Base-by-base conservation (phyloP, 768 basidiomycete genomes). In the Tulasnella sp. region DNA sequence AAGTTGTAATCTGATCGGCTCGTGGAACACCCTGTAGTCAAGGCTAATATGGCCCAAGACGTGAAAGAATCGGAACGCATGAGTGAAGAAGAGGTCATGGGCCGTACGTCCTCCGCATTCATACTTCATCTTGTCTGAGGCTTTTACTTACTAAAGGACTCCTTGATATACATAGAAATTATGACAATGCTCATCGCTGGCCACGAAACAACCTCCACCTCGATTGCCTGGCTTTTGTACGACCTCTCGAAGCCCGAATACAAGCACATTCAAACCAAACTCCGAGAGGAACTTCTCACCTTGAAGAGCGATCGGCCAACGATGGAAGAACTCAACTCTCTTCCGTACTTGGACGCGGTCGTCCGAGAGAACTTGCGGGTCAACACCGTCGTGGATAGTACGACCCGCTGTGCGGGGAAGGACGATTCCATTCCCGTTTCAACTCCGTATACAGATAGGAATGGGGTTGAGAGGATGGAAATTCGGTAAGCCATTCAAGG, bases 201-300 rank as follows among this genome's bases (percentile, higher is more conserved):
- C 3, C 81, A 84, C 72, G 81, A 82, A 54, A 80, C 82, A 3
- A 80, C 80, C 17, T 79, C 80, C 11, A 82, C 82, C 11, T 80
- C 82, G 14, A 69, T 83, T 2, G 81, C 82, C 4, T 84, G 83
- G 82, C 79, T 80, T 22, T 67, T 83, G 7, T 82, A 82, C 75
- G 73, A 78, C n/a, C 84, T 90, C 17, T 85, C 88, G 11, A 86
- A 87, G 52, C 40, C 72, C 15, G 34, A 54, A 9, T 82, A 89
- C 79, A 85, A 83, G 3, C 83, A 85, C 25, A 81, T 84, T 70
- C 90, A 90, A 80, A 82, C 81, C 7, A 84, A 83, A 58, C 84
- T 91, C 2, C 86, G 89, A 5, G 85, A 85, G 4, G 89, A 91
- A 81, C 81, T 88, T n/a, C 79, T 82, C 0, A 84, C 86, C 0